Percentiles rank a stretch among this genome's conserved stretches.
Conservation (phyloP, 345 rosid genomes). For the Pelargonium nanum region DNA sequence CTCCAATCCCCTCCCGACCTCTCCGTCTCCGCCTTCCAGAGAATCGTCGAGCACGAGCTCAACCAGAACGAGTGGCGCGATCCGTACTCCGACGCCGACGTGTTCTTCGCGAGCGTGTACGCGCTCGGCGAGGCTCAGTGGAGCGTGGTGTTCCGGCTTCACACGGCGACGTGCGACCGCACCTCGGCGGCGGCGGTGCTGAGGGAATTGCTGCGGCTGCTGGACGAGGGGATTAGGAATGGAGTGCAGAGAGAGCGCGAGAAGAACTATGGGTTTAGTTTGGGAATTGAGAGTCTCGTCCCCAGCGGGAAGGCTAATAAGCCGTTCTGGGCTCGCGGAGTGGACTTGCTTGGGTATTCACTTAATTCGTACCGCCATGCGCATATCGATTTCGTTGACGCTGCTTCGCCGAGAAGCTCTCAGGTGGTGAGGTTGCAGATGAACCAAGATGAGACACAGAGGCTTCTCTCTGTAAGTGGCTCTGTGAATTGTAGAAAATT, state of each 20-base stretch:
- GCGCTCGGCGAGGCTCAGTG: conserved; percentile 29
- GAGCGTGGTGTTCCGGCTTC: conserved; percentile 46
- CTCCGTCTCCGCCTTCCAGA: conserved; percentile 23
- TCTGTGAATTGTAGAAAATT: not conserved
- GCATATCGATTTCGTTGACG: conserved; percentile 32
- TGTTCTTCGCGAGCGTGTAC: conserved; percentile 47
- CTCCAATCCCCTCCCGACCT: conserved; percentile 10
- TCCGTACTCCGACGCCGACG: conserved; percentile 18
- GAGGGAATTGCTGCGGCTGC: conserved; percentile 34
- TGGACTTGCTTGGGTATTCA: conserved; percentile 85
- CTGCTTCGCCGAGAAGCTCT: conserved; percentile 25
- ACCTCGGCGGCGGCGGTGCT: conserved; percentile 52
- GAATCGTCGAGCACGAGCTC: conserved; percentile 62
- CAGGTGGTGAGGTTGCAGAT: conserved; percentile 31
- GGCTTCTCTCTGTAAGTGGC: conserved; percentile 21
- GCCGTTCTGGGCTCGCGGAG: conserved; percentile 78
- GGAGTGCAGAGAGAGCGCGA: conserved; percentile 5
- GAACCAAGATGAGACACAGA: conserved; percentile 17
- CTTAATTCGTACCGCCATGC: conserved; percentile 59
- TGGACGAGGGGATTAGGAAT: conserved; percentile 1
- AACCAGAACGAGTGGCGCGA: conserved; percentile 52
- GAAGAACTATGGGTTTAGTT: conserved; percentile 22
- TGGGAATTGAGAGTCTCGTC: conserved; percentile 55
- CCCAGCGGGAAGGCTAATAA: conserved; percentile 65
- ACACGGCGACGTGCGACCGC: conserved; percentile 69